Evolutionary conservation across 2,329 filamentous ascomycete species (phyloP).

Genomic region (Apiospora aurea): DNA sequence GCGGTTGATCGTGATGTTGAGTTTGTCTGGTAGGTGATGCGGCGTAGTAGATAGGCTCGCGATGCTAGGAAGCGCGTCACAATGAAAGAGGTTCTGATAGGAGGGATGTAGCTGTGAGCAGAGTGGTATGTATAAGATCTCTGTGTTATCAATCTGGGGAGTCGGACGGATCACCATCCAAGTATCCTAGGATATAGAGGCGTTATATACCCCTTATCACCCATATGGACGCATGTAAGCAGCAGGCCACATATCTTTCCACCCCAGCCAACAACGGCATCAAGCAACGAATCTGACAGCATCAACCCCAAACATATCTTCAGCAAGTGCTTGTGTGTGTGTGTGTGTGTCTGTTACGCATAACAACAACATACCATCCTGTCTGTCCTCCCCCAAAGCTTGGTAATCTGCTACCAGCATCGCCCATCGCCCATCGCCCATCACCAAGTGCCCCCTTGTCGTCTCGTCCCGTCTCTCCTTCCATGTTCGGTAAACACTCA

Average conservation of each 20-base stretch:
- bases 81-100: not conserved
- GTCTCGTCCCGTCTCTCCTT: not conserved
- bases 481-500: not conserved
- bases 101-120: not conserved
- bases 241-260: not conserved
- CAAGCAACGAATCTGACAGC: conserved; percentile 5
- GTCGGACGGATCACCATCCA: not conserved
- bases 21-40: not conserved
- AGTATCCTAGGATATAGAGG: not conserved
- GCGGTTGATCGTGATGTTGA: not conserved
- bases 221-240: not conserved
- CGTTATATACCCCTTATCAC: not conserved
- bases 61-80: not conserved
- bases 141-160: not conserved
- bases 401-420: not conserved
- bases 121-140: not conserved
- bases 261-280: not conserved
- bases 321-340: not conserved
- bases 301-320: conserved; percentile 8
- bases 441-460: not conserved
- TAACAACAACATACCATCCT: not conserved
- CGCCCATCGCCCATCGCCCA: not conserved
- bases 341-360: not conserved
- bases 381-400: not conserved
- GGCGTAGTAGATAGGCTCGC: not conserved